Percentiles rank a stretch among this genome's conserved stretches.
Conservation (phyloP, 2,329 filamentous ascomycete genomes). For the Penicillium paneum region DNA sequence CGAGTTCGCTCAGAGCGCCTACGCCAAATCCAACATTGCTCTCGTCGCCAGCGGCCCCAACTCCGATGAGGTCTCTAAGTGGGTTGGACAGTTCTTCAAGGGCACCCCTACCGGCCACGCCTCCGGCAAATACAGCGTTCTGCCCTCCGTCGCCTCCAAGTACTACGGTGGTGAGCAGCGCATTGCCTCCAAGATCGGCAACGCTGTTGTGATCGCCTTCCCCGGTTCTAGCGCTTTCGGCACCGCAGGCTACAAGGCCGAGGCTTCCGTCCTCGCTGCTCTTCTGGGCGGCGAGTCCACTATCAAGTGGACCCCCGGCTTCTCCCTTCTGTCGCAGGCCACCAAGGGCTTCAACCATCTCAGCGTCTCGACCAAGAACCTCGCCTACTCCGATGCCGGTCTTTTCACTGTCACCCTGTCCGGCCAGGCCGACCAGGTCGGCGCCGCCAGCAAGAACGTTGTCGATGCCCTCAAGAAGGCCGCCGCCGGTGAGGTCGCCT, state of each 20-base stretch:
- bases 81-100: constrained; percentile 91
- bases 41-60: constrained; percentile 85
- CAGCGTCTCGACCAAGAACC: constrained; percentile 69
- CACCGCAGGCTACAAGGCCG: constrained; percentile 74
- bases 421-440: constrained; percentile 70
- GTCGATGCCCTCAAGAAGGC: constrained; percentile 81
- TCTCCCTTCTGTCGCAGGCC: constrained; percentile 83
- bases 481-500: constrained; percentile 68
- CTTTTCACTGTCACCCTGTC: constrained; percentile 79
- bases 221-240: constrained; percentile 77
- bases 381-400: constrained; percentile 89
- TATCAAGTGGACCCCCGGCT: constrained; percentile 95
- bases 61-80: constrained; percentile 73
- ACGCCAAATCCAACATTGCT: constrained; percentile 85
- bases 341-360: constrained; percentile 64
- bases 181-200: constrained; percentile 70
- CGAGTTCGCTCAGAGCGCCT: constrained; percentile 73
- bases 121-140: constrained; percentile 51
- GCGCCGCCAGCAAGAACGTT: constrained; percentile 69
- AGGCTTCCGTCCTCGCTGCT: constrained; percentile 79
- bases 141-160: constrained; percentile 66
- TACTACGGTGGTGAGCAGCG: constrained; percentile 97
- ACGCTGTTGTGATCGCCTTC: constrained; percentile 87
- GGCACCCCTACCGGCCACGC: constrained; percentile 55
- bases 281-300: constrained; percentile 85